Percentiles rank a stretch among this genome's conserved stretches.
Evolutionary conservation across 2,329 filamentous ascomycete genomes (phyloP).

Genomic region (Neurospora crassa): DNA sequence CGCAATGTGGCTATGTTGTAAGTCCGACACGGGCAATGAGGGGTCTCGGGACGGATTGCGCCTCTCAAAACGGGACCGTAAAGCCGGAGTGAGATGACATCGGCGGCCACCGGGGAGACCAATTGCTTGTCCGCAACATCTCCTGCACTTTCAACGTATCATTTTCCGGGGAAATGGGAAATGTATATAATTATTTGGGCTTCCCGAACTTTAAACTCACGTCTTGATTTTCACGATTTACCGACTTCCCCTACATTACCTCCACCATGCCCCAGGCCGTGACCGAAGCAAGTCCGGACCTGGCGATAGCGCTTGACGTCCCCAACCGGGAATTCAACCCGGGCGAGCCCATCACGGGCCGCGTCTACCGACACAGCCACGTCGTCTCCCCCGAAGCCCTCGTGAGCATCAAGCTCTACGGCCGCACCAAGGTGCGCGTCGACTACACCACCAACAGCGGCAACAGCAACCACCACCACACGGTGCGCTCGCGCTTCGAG

Average conservation of each 20-base stretch:
- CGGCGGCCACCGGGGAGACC: background rate
- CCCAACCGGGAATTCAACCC: background rate
- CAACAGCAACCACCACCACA: background rate
- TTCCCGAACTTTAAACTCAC: background rate
- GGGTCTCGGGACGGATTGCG: background rate
- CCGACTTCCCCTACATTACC: background rate
- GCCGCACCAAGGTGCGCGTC: background rate
- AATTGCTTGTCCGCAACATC: background rate
- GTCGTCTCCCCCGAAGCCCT: background rate
- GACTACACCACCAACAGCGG: background rate
- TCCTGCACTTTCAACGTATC: background rate
- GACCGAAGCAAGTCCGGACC: background rate
- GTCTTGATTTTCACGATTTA: background rate
- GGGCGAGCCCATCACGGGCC: background rate
- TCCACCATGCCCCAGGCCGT: background rate
- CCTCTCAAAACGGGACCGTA: background rate
- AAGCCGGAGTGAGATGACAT: background rate
- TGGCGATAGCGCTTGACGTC: background rate
- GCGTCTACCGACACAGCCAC: background rate
- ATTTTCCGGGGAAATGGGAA: background rate
- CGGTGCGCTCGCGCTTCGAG: background rate
- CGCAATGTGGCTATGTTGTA: background rate
- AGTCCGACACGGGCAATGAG: background rate
- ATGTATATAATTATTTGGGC: background rate
- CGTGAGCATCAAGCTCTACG: background rate